phyloP scores from a whole-genome alignment of 208 protist genomes.

The Angomonas ambiguus region DNA sequence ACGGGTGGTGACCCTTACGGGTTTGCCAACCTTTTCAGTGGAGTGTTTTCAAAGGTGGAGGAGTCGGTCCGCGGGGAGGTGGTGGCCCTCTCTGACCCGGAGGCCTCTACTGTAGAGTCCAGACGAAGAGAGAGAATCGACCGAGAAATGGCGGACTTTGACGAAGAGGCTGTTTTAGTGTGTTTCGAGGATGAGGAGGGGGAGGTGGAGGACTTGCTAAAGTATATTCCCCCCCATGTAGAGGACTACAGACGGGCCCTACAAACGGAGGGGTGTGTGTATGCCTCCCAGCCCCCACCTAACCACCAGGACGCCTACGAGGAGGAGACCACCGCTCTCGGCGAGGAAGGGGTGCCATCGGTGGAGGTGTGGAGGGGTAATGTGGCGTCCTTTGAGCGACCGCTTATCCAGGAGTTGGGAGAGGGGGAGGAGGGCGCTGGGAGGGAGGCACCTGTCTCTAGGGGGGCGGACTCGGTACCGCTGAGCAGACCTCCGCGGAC shows the following conservation, averaged over 20 bases:
- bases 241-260: constrained; percentile 43
- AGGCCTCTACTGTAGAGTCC: constrained; percentile 41
- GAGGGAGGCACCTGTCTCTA: neutral
- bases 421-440: neutral
- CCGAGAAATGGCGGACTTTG: constrained; percentile 50
- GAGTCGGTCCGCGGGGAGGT: constrained; percentile 55
- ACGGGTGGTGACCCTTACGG: constrained; percentile 48
- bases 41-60: constrained; percentile 60
- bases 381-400: constrained; percentile 62
- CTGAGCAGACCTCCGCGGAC: neutral
- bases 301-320: constrained; percentile 25
- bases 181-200: constrained; percentile 69
- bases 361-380: constrained; percentile 78
- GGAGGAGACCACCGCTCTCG: constrained; percentile 42
- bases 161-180: constrained; percentile 64
- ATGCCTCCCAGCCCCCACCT: constrained; percentile 4
- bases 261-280: constrained; percentile 18
- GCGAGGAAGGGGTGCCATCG: constrained; percentile 10
- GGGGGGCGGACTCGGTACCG: neutral
- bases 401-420: constrained; percentile 53
- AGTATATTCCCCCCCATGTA: constrained; percentile 62
- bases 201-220: constrained; percentile 54
- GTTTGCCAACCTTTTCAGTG: constrained; percentile 75
- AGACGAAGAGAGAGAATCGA: constrained; percentile 43
- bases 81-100: constrained; percentile 44